A percentile compares a stretch with the other conserved stretches of the same genome.
These are phyloP conservation scores for Suhomyces bribrorum DNA, from an alignment of 1,139 yeast species.

Conservation along the genomic window DNA sequence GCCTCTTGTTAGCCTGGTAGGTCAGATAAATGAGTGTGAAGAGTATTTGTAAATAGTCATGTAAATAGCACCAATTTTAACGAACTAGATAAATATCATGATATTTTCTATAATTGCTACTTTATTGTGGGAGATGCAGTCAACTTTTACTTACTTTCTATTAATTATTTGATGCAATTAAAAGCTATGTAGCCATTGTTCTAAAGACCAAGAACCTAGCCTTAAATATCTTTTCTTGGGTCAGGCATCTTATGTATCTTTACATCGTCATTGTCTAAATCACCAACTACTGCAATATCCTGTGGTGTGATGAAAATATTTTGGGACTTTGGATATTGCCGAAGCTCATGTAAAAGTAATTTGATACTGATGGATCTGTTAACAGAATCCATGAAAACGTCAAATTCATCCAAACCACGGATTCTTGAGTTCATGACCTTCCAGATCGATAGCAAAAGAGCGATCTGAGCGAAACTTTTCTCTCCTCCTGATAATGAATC, in stretches of 20 bases:
- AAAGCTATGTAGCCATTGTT: too few species aligned
- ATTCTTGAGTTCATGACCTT: slow-evolving; percentile 83
- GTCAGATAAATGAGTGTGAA: neutral
- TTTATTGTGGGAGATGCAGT: too few species aligned
- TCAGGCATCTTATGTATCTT: slow-evolving; percentile 70
- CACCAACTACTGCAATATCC: slow-evolving; percentile 78
- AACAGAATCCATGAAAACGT: slow-evolving; percentile 96
- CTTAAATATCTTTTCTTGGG: slow-evolving; percentile 37
- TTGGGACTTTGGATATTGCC: slow-evolving; percentile 65
- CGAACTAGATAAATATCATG: too few species aligned
- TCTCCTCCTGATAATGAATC: slow-evolving; percentile 96
- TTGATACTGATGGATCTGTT: slow-evolving; percentile 81
- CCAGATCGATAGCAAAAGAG: slow-evolving; percentile 89
- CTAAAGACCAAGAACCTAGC: too few species aligned
- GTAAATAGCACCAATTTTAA: too few species aligned
- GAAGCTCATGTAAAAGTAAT: slow-evolving; percentile 68
- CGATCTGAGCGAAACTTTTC: slow-evolving; percentile 89
- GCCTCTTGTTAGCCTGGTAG: neutral
- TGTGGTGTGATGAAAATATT: slow-evolving; percentile 94
- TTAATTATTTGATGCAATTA: too few species aligned
- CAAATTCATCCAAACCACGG: slow-evolving; percentile 94
- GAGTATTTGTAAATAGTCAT: neutral
- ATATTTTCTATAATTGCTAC: too few species aligned
- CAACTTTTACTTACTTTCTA: too few species aligned
- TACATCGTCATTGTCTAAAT: slow-evolving; percentile 61